Evolutionary conservation across 2,329 filamentous ascomycete genomes (phyloP).

Genomic region (Paracorniculantispora psalliotae): DNA sequence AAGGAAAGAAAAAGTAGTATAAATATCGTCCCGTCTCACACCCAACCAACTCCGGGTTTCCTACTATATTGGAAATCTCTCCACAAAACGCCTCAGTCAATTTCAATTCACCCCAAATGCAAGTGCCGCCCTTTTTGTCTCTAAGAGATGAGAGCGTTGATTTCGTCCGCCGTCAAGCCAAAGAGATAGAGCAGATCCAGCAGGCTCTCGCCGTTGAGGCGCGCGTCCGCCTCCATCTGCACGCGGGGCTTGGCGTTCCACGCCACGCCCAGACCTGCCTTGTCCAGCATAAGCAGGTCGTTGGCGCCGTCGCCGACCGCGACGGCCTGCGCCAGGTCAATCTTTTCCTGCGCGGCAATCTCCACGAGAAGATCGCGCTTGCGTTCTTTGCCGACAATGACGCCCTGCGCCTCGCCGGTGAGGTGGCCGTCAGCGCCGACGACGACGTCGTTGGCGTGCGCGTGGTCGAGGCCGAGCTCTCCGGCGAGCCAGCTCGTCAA

Average conservation of each 20-base stretch:
- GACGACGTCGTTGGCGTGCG: slow-evolving; percentile 79
- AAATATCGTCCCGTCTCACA: not conserved
- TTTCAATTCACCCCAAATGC: no score
- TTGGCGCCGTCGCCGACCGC: slow-evolving; percentile 81
- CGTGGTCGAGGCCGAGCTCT: slow-evolving; percentile 79
- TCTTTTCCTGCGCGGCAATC: slow-evolving; percentile 63
- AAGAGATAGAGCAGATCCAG: slow-evolving; percentile 70
- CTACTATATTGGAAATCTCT: no score
- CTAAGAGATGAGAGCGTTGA: slow-evolving; percentile 40
- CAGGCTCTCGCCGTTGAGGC: slow-evolving; percentile 66
- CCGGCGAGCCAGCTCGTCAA: slow-evolving; percentile 80
- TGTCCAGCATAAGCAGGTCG: slow-evolving; percentile 73
- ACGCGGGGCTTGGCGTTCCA: slow-evolving; percentile 82
- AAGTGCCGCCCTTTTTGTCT: slow-evolving; percentile 25
- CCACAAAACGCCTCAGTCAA: no score
- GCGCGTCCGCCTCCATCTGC: slow-evolving; percentile 68
- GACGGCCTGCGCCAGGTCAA: slow-evolving; percentile 61
- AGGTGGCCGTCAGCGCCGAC: slow-evolving; percentile 53
- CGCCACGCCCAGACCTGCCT: slow-evolving; percentile 71
- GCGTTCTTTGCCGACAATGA: slow-evolving; percentile 70
- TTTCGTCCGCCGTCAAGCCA: slow-evolving; percentile 64
- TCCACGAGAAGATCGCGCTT: slow-evolving; percentile 68
- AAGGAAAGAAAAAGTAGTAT: not conserved
- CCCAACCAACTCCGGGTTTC: no score
- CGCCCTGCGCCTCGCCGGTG: slow-evolving; percentile 67